phyloP scores from a whole-genome alignment of 2,329 filamentous ascomycete genomes.

The Aquanectria penicillioides region DNA sequence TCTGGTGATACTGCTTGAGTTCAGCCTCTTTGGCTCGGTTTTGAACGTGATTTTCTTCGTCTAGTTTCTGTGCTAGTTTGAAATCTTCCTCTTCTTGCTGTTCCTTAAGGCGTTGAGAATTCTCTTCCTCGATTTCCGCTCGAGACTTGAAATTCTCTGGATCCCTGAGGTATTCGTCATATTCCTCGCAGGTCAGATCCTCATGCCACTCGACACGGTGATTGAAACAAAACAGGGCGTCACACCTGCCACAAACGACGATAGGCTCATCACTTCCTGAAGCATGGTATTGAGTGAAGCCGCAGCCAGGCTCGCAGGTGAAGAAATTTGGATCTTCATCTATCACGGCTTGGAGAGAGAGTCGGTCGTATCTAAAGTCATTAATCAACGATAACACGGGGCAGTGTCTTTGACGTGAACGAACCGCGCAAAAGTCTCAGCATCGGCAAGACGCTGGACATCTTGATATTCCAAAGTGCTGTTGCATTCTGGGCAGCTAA shows the following conservation, averaged over 20 bases:
- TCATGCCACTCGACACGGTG: background rate
- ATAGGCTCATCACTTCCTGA: background rate
- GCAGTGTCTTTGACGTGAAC: background rate
- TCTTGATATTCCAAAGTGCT: background rate
- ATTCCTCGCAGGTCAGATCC: background rate
- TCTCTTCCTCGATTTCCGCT: background rate
- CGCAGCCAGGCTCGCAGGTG: background rate
- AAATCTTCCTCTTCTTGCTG: background rate
- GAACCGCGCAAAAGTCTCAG: slow-evolving; percentile 1
- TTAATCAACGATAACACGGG: background rate
- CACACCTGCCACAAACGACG: background rate
- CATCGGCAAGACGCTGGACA: background rate
- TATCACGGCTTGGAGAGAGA: background rate
- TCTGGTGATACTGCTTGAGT: background rate
- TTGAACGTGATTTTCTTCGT: background rate
- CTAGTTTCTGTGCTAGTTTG: background rate
- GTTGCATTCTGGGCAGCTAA: background rate
- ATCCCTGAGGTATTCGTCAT: background rate
- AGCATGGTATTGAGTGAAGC: background rate
- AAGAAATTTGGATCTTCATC: background rate
- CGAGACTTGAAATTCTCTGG: background rate
- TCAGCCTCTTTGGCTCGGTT: background rate
- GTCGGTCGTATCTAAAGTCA: background rate
- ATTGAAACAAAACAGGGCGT: background rate
- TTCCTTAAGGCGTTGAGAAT: background rate